Evolutionary conservation across 1,284 basidiomycete genomes (phyloP), one percentile per base, ranked within the genome.

Genomic region (Rhodotorula sp.): DNA sequence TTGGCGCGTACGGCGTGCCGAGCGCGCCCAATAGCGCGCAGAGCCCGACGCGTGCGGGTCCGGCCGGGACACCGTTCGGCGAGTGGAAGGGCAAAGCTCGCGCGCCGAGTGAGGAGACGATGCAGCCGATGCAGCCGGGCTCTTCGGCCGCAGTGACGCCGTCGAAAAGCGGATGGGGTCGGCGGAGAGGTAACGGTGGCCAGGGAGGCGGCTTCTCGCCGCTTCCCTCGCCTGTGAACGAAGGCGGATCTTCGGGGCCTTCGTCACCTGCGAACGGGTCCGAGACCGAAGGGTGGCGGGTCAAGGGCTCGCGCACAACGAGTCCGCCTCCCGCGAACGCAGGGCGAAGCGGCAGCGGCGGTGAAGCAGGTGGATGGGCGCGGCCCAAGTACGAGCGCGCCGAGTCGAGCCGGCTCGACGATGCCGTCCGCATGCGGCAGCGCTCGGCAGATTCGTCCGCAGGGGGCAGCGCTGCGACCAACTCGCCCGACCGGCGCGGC

Each of bases 1-100:
- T 72, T 1, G 67, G 66, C 13, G 70, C 70, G 23, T 72, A 72
- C 25, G 70, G 70, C 4, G 58, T 72, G 7, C 34, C 34, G 34
- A 60, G 63, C 2, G 53, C 57, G 9, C 41, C 62, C 5, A 67
- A 48, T 9, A 50, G 59, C 49, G 48, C 70, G 42, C 41, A 27
- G 27, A 46, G 56, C 4, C 58, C 58, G n/a, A 58, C 59, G 48
- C 19, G 56, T 42, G 46, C 42, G 12, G 23, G 41, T 27, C 53
- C 53, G 9, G 44, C 17, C 9, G 49, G 2, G 17, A 2, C 14
- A 25, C 42, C 44, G 27, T 5, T 23, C 17, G 19, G 8, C 4
- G 19, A 23, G 4, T 17, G 12, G 17, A 63, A 63, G 61, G 61
- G 61, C 10, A 63, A 55, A 44, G 61, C 53, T 7, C 53, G 27